These are phyloP conservation scores for Hanseniaspora jakobsenii DNA, from an alignment of 805 yeast species.

Conservation along the genomic window DNA sequence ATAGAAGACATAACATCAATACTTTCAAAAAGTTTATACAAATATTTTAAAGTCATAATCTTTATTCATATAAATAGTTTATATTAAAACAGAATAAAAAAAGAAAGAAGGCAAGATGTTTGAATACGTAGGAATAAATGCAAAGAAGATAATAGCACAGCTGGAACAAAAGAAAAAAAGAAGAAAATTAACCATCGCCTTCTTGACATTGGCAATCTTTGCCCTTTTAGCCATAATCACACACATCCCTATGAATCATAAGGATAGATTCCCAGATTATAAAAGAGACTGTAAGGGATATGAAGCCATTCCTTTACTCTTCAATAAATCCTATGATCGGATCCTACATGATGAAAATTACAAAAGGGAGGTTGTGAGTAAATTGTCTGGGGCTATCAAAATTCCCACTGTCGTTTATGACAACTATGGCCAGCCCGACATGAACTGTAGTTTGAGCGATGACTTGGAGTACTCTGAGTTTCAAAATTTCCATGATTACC, in stretches of 20 bases:
- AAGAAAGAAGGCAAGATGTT: slow-evolving; percentile 24
- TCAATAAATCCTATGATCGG: slow-evolving; percentile 21
- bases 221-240: too few relatives aligned
- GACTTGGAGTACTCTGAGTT: slow-evolving; percentile 30
- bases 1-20: too few relatives aligned
- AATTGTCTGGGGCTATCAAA: slow-evolving; percentile 46
- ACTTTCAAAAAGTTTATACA: too few relatives aligned
- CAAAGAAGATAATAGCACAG: slow-evolving; percentile 1
- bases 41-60: too few relatives aligned
- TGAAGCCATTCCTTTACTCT: slow-evolving; percentile 20
- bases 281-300: slow-evolving; percentile 11
- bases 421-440: slow-evolving; percentile 29
- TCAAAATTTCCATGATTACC: slow-evolving; percentile 30
- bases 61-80: too few relatives aligned
- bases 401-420: slow-evolving; percentile 58
- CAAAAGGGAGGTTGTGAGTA: slow-evolving; percentile 31
- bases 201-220: too few relatives aligned
- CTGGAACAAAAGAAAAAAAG: slow-evolving; percentile 4
- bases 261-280: slow-evolving; percentile 5
- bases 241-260: background rate
- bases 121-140: slow-evolving; percentile 1
- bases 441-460: background rate
- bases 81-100: background rate
- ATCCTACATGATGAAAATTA: slow-evolving; percentile 29
- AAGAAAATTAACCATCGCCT: too few relatives aligned